phyloP scores from a whole-genome alignment of 2,329 filamentous ascomycete species.

The Periconia sp. region DNA sequence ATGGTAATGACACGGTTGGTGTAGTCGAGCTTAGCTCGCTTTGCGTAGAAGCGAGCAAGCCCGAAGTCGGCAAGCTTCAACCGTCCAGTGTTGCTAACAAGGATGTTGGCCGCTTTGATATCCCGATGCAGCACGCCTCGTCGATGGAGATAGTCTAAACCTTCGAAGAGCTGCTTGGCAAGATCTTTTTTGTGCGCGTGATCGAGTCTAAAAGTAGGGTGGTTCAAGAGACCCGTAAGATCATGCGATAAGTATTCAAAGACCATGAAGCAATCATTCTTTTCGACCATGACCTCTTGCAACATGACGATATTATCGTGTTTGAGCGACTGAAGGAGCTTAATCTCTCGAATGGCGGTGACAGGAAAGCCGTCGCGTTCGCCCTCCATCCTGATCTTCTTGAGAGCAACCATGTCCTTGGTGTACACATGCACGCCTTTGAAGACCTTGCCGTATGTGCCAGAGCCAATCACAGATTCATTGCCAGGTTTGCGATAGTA shows the following conservation, averaged over 20 bases:
- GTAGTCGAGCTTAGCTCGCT: slow-evolving; percentile 89
- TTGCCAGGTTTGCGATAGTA: slow-evolving; percentile 97
- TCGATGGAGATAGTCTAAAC: slow-evolving; percentile 89
- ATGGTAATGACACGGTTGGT: slow-evolving; percentile 99
- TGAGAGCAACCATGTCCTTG: slow-evolving; percentile 80
- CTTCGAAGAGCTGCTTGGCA: slow-evolving; percentile 90
- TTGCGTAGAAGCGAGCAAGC: slow-evolving; percentile 93
- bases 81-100: slow-evolving; percentile 87
- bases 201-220: slow-evolving; percentile 87
- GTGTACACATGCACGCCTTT: slow-evolving; percentile 95
- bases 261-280: slow-evolving; percentile 99
- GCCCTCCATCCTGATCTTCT: slow-evolving; percentile 92
- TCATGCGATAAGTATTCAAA: slow-evolving; percentile 98
- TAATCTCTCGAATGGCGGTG: slow-evolving; percentile 89
- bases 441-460: slow-evolving; percentile 95
- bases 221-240: slow-evolving; percentile 91
- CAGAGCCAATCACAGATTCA: slow-evolving; percentile 92
- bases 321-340: slow-evolving; percentile 83
- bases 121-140: slow-evolving; percentile 95
- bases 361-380: slow-evolving; percentile 91
- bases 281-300: slow-evolving; percentile 96
- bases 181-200: slow-evolving; percentile 90
- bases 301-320: slow-evolving; percentile 83
- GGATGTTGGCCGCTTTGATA: slow-evolving; percentile 97
- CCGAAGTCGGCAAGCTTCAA: slow-evolving; percentile 97